Evolutionary conservation across 495 filamentous ascomycete genomes (phyloP).

Genomic region (Polyplosphaeria fusca): DNA sequence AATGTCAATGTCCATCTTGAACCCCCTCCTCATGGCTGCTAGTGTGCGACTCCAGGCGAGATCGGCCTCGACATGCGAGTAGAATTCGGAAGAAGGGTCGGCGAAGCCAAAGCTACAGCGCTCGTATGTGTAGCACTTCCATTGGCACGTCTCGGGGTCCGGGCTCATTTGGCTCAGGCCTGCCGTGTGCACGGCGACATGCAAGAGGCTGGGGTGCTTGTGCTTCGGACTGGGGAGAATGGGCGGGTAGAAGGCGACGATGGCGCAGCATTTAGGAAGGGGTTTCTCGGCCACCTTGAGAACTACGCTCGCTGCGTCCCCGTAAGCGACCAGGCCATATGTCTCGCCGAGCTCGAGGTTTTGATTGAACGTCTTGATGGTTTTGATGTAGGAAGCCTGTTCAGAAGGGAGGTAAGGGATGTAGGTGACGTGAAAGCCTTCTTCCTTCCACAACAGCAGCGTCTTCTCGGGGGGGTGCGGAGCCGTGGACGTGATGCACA

Average conservation of each 20-base stretch:
- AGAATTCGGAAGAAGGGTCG: conserved; percentile 51
- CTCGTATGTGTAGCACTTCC: conserved; percentile 26
- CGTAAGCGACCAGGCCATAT: conserved; percentile 42
- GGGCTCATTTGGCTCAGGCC: conserved; percentile 26
- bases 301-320: conserved; percentile 56
- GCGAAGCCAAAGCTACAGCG: conserved; percentile 52
- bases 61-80: conserved; percentile 50
- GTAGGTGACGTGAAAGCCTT: conserved; percentile 31
- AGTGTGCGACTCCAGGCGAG: conserved; percentile 59
- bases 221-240: conserved; percentile 50
- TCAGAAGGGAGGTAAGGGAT: conserved; percentile 24
- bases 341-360: conserved; percentile 37
- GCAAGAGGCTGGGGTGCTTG: conserved; percentile 49
- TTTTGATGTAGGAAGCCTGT: conserved; percentile 10
- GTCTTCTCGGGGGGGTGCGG: conserved; percentile 13
- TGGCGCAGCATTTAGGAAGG: conserved; percentile 47
- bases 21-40: conserved; percentile 36
- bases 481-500: conserved; percentile 14
- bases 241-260: conserved; percentile 62
- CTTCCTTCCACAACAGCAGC: conserved; percentile 16
- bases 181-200: conserved; percentile 56
- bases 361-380: conserved; percentile 20
- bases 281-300: conserved; percentile 56
- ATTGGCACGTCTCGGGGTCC: conserved; percentile 29
- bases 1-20: conserved; percentile 33